Evolutionary conservation across 305 asterid genomes (phyloP).

Genomic region (Ajuga reptans): DNA sequence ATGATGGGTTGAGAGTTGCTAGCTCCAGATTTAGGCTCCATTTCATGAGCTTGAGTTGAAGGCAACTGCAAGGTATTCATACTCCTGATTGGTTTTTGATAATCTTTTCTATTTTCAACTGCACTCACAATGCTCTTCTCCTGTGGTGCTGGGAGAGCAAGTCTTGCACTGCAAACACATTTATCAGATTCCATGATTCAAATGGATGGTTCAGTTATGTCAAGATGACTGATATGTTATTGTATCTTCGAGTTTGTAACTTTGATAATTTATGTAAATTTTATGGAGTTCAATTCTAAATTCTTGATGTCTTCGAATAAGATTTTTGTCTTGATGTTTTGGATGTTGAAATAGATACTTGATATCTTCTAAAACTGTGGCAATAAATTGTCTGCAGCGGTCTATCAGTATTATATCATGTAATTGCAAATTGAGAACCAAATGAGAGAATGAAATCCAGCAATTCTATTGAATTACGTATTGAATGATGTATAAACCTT

Average conservation of each 20-base stretch:
- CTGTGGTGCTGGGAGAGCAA: constrained; percentile 90
- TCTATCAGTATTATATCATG: background rate
- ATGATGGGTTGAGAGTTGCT: constrained; percentile 54
- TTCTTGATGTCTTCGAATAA: background rate
- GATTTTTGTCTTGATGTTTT: background rate
- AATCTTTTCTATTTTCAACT: constrained; percentile 37
- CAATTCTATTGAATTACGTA: constrained; percentile 9
- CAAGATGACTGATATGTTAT: constrained; percentile 1
- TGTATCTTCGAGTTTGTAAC: constrained; percentile 2
- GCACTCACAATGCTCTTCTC: constrained; percentile 53
- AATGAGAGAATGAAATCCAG: background rate
- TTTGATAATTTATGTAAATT: background rate
- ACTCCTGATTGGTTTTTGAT: constrained; percentile 35
- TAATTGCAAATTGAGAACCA: background rate
- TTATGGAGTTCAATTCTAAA: constrained; percentile 2
- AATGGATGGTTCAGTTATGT: background rate
- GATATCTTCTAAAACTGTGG: constrained; percentile 2
- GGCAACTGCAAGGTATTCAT: constrained; percentile 51
- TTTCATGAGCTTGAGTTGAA: constrained; percentile 35
- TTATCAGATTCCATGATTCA: constrained; percentile 20
- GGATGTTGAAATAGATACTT: background rate
- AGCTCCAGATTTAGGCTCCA: constrained; percentile 24
- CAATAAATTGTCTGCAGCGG: background rate
- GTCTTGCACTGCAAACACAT: constrained; percentile 69
- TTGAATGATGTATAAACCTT: constrained; percentile 46